These are phyloP conservation scores for Aspergillus aculeatinus DNA, from an alignment of 2,329 filamentous ascomycete genomes.

Conservation along the genomic window DNA sequence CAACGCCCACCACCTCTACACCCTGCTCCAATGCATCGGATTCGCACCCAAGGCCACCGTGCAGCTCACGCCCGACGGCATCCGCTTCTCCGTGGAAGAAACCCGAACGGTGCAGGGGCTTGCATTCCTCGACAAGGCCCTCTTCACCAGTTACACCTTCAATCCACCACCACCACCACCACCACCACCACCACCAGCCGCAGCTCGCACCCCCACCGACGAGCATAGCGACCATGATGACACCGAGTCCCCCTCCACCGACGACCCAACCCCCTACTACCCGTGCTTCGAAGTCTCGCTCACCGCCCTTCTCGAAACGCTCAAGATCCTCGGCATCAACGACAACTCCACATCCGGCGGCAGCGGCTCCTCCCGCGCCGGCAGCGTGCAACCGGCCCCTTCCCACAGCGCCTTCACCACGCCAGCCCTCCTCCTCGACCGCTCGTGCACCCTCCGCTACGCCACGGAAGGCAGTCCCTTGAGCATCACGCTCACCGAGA, in stretches of 20 bases:
- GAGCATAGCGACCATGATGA: constrained; percentile 15
- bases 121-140: constrained; percentile 80
- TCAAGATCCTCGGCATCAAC: constrained; percentile 90
- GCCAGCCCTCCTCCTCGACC: constrained; percentile 77
- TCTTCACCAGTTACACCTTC: constrained; percentile 84
- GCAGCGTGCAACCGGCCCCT: constrained; percentile 35
- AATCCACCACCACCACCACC: constrained; percentile 46
- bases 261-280: constrained; percentile 31
- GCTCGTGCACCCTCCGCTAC: constrained; percentile 83
- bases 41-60: constrained; percentile 61
- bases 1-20: constrained; percentile 60
- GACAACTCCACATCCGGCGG: constrained; percentile 47
- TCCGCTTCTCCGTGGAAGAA: constrained; percentile 86
- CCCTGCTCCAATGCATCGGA: constrained; percentile 61
- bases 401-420: constrained; percentile 73
- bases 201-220: constrained; percentile 16
- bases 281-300: constrained; percentile 86
- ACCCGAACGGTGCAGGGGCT: constrained; percentile 86
- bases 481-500: constrained; percentile 81
- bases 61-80: constrained; percentile 78
- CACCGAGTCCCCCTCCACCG: constrained; percentile 35
- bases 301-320: constrained; percentile 81
- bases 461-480: constrained; percentile 71
- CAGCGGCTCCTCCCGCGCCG: constrained; percentile 24
- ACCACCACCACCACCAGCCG: constrained; percentile 33